Base-by-base conservation (phyloP, 2,329 filamentous ascomycete species). In the Penicillium sp. region DNA sequence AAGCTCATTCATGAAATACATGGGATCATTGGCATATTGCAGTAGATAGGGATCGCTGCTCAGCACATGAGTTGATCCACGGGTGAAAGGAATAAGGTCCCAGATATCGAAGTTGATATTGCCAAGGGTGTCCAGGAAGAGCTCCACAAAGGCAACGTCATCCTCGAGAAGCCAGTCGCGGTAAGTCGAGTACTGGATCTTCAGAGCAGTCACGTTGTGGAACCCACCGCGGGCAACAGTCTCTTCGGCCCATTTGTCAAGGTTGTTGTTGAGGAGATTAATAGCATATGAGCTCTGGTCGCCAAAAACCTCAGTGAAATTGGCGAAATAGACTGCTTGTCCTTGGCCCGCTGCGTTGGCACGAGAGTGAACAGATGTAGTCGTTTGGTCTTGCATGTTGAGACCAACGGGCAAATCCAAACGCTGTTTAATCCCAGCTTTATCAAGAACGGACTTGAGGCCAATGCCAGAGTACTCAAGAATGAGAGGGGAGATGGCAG, bases 371-470 rank as follows among this genome's bases (percentile, higher is more conserved):
- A 69, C 60, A 14, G 53, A 58, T 4, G 64, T 65, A 10, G 62
- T 65, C 16, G 66, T 70, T 38, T 70, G 66, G 39, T 69, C 68
- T 53, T 71, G 66, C 36, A 69, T 50, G 29, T 71, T 71, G 14
- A 65, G 44, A 36, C 68, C 66, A n/a, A 71, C 67, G 1, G 68
- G 66, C 2, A 71, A 58, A 4, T 69, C 56, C 32, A 69, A 39
- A 6, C 56, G 36, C 29, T 66, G 65, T 4, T 56, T 31, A 38
- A 68, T 49, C 3, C 59, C 56, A 9, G 50, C 60, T 0, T 34
- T 16, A 13, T 61, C 58, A 2, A 67, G 59, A 1, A 63, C 47
- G 5, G 53, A 43, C 42, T 61, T 60, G 1, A 59, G 42, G 16
- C 67, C 68, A 49, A 71, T 67, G 21, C 67, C 67, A 9, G 68